Base-by-base conservation (phyloP, 2,329 filamentous ascomycete genomes). In the Fusarium graminum region DNA sequence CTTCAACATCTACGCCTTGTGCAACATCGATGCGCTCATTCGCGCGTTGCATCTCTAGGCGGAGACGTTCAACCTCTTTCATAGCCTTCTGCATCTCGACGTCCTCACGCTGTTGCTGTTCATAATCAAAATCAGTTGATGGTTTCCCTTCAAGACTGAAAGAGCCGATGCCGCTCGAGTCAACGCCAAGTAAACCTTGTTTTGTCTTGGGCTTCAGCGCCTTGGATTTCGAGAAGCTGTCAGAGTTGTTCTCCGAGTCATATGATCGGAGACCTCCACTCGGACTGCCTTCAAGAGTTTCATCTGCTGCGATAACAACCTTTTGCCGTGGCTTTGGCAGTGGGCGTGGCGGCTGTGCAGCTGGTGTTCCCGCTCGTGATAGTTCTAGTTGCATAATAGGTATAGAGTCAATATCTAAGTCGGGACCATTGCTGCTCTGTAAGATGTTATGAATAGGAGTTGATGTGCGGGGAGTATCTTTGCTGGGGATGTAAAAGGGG, bases 311-410 rank as follows among this genome's bases (percentile, higher is more conserved):
- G 63, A 95, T 85, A 38, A 92, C 81, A 65, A 94, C 86, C 69
- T 83, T 87, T 59, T 87, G 87, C 2, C 84, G 81, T 7, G 82
- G 78, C 67, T 83, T 82, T 19, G 80, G 76, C 34, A 75, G 53
- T 46, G 76, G 70, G 55, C 75, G 68, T 70, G 77, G 74, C 63
- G 78, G 70, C 63, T 77, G 67, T 59, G 74, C 59, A 14, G 74
- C 64, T 46, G 60, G 70, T 49, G 74, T 70, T 10, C 68, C 69
- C 10, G 84, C 76, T 60, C 85, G 85, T 30, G 90, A 89, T 9
- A 97, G 85, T 63, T 96, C 90, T 44, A 99, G 84, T 75, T 97
- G 89, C 88, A 99, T 95, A 72, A 99, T 94, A 3, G 95, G 95
- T 71, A 99, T 99, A 3, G 92, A 88, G 77, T 99, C 95, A 41